A percentile compares a stretch with the other conserved stretches of the same genome.
phyloP scores from a whole-genome alignment of 2,329 filamentous ascomycete genomes.

The Cercospora sp. region DNA sequence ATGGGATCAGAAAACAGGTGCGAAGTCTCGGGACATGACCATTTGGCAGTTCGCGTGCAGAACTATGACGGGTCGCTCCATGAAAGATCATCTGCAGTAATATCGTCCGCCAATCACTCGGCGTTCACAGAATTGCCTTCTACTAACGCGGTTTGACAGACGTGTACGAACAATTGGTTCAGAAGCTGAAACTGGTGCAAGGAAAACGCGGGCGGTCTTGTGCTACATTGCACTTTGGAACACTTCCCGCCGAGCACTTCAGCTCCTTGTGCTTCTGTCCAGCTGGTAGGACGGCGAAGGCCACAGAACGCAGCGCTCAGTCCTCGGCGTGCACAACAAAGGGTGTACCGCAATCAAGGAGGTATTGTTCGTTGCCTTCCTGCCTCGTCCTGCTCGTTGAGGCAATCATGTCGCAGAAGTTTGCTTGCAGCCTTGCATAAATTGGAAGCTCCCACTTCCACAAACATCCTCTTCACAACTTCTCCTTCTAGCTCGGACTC shows the following conservation, averaged over 20 bases:
- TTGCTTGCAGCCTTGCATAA: not conserved
- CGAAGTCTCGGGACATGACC: not conserved
- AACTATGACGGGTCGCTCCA: not conserved
- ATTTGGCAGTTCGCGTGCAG: not conserved
- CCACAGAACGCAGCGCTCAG: not conserved
- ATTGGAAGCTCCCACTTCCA: not conserved
- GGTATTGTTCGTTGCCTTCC: not conserved
- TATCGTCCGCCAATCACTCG: not conserved
- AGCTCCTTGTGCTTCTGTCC: not conserved
- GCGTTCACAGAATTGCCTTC: not conserved
- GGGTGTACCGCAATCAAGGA: not conserved
- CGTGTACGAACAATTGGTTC: slow-evolving; percentile 3
- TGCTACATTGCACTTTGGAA: slow-evolving; percentile 10
- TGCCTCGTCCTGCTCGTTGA: not conserved
- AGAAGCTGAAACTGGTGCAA: slow-evolving; percentile 9
- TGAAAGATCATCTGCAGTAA: not conserved
- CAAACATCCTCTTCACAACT: slow-evolving; percentile 2
- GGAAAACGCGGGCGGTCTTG: slow-evolving; percentile 5
- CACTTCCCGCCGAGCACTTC: not conserved
- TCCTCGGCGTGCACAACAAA: not conserved
- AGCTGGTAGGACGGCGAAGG: not conserved
- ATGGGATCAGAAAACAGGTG: not conserved
- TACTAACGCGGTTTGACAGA: not conserved
- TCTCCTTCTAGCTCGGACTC: not conserved
- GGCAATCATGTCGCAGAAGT: not conserved